Evolutionary conservation across 495 filamentous ascomycete species (phyloP), one percentile per base, ranked within the genome.

Genomic region (Tuber brumale): DNA sequence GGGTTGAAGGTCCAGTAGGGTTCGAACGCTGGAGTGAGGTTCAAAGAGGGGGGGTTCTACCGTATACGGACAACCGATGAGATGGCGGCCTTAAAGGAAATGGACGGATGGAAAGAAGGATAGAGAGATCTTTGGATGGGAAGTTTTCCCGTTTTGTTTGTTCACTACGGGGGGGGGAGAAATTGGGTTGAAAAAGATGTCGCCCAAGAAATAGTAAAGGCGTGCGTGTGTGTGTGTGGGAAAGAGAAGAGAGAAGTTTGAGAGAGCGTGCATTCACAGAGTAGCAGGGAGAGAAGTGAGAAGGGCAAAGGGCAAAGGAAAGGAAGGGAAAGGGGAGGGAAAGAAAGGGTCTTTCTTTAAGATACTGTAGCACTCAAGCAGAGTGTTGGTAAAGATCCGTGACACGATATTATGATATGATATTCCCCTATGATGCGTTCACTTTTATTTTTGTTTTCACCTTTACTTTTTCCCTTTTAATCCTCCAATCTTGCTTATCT

Each of bases 1-100:
- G 23, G 70, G 16, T 74, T 81, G 71, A 75, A 83, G 70, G 61
- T 74, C 7, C 76, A 79, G 74, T 79, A 76, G 79, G 75, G 77
- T 69, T 82, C 76, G 21, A 73, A 75, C 45, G 70, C 76, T 6
- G 76, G 81, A n/a, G 74, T 51, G 43, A 18, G 76, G 69, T 74
- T 76, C 27, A 41, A 71, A 61, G 57, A 27, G 4, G 57, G 7
- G n/a, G n/a, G 3, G n/a, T 31, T 61, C 27, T 31, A 27, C 48
- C 9, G 23, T 57, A 10, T 21, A 31, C n/a, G 57, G 57, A 27
- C 27, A 61, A 31, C 27, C 8, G n/a, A 61, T 16, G 27, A 61
- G 57, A 61, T 61, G 57, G 57, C 27, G 10, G 57, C 57, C 57
- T 61, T 61, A 61, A 7, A 61, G 12, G 27, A 16, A 61, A 31